phyloP scores from a whole-genome alignment of 2,329 filamentous ascomycete species.

The Cytospora paraplurivora region DNA sequence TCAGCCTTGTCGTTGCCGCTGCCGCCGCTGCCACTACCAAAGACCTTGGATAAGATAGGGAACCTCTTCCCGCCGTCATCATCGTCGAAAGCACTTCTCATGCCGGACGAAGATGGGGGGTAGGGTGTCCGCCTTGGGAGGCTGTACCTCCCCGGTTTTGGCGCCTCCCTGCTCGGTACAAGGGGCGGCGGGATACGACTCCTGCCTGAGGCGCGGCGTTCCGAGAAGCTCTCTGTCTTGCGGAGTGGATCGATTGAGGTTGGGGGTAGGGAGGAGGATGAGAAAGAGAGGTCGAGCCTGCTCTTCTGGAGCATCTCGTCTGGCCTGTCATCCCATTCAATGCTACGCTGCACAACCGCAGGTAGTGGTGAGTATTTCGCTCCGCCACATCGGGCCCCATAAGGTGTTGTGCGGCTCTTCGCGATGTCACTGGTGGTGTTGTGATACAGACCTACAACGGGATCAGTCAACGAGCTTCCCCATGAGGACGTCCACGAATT shows the following conservation, averaged over 20 bases:
- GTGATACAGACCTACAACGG: constrained; percentile 12
- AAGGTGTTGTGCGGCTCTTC: constrained; percentile 7
- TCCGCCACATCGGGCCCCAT: not conserved
- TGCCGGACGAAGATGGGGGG: constrained; percentile 5
- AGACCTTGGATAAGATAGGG: constrained; percentile 22
- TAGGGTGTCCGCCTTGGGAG: constrained; percentile 19
- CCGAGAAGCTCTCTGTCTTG: constrained; percentile 18
- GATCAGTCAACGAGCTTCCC: constrained; percentile 15
- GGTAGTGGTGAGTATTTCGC: not conserved
- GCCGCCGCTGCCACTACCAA: not conserved
- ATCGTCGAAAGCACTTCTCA: constrained; percentile 17
- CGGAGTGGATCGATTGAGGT: not conserved
- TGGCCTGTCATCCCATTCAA: constrained; percentile 14
- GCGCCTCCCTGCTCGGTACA: not conserved
- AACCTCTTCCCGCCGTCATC: constrained; percentile 16
- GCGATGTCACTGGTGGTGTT: constrained; percentile 12
- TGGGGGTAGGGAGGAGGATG: constrained; percentile 8
- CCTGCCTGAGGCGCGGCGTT: constrained; percentile 17
- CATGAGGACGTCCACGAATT: not conserved
- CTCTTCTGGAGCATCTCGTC: not conserved
- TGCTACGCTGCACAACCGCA: constrained; percentile 2
- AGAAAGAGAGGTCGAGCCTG: constrained; percentile 2
- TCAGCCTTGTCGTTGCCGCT: constrained; percentile 5
- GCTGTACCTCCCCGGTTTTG: not conserved
- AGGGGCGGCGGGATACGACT: constrained; percentile 14